A percentile compares a stretch with the other conserved stretches of the same genome.
Evolutionary conservation across 139 green algal genomes (phyloP).

Genomic region (Gonium pectorale): DNA sequence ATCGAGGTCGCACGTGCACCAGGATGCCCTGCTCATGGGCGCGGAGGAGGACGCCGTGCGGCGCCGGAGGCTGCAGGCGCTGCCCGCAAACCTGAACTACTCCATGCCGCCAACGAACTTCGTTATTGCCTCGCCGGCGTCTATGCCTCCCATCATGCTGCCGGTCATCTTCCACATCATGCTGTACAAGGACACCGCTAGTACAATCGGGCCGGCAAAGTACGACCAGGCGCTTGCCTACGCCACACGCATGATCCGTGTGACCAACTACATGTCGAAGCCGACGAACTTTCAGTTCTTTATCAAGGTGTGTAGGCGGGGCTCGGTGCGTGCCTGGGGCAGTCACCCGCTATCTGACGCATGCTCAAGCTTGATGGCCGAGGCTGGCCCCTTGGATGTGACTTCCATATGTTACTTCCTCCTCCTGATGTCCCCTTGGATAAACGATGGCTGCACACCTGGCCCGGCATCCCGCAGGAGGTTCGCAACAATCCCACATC

Average conservation of each 20-base stretch:
- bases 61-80: neutral
- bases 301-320: conserved; percentile 3
- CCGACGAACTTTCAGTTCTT: neutral
- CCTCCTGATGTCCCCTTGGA: too few species aligned
- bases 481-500: neutral
- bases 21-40: too few species aligned
- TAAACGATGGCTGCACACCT: too few species aligned
- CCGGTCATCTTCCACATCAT: conserved; percentile 18
- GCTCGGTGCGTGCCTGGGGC: too few species aligned
- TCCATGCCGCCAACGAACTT: neutral
- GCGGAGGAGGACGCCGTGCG: neutral
- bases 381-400: neutral
- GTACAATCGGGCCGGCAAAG: neutral
- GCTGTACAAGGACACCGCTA: neutral
- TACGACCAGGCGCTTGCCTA: neutral
- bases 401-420: too few species aligned
- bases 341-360: too few species aligned
- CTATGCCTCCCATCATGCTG: neutral
- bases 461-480: too few species aligned
- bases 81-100: neutral
- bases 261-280: conserved; percentile 12
- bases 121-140: neutral
- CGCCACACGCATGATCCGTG: neutral
- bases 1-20: too few species aligned
- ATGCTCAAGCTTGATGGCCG: too few species aligned